phyloP scores from a whole-genome alignment of 2,329 filamentous ascomycete genomes.

The Ascocoryne sarcoides region DNA sequence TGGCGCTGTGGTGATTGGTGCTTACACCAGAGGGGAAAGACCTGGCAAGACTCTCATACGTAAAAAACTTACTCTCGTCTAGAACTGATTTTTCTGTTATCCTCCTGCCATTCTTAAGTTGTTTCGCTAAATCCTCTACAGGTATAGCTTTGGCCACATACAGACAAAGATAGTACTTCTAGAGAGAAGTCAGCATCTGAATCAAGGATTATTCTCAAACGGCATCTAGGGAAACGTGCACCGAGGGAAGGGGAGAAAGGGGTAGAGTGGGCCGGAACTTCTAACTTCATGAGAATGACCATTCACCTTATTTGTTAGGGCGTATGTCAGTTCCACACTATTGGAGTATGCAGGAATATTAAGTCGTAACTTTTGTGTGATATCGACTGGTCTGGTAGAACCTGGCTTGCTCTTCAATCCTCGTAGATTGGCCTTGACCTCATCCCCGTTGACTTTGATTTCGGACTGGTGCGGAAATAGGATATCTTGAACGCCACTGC shows the following conservation, averaged over 20 bases:
- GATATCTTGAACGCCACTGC: constrained; percentile 60
- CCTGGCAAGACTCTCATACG: too few relatives aligned
- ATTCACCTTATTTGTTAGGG: constrained; percentile 76
- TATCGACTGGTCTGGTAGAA: constrained; percentile 86
- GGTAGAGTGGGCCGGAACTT: constrained; percentile 8
- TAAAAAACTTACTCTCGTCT: constrained; percentile 59
- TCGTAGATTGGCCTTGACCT: constrained; percentile 86
- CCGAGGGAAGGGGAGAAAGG: too few relatives aligned
- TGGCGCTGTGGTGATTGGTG: too few relatives aligned
- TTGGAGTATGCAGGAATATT: constrained; percentile 61
- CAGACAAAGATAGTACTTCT: constrained; percentile 66
- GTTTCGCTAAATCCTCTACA: constrained; percentile 60
- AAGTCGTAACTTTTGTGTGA: constrained; percentile 68
- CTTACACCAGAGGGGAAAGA: too few relatives aligned
- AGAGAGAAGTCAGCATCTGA: constrained; percentile 17
- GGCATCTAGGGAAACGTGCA: too few relatives aligned
- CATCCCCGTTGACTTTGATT: constrained; percentile 78
- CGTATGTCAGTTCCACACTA: constrained; percentile 78
- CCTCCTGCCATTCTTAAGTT: constrained; percentile 56
- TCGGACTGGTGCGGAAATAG: constrained; percentile 89
- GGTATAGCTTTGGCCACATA: constrained; percentile 68
- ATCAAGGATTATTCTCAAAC: too few relatives aligned
- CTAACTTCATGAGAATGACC: constrained; percentile 16
- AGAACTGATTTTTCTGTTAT: constrained; percentile 77
- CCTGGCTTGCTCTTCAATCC: constrained; percentile 95